Conservation (phyloP, 2,329 filamentous ascomycete species). For the Penicillium griseofulvum region DNA sequence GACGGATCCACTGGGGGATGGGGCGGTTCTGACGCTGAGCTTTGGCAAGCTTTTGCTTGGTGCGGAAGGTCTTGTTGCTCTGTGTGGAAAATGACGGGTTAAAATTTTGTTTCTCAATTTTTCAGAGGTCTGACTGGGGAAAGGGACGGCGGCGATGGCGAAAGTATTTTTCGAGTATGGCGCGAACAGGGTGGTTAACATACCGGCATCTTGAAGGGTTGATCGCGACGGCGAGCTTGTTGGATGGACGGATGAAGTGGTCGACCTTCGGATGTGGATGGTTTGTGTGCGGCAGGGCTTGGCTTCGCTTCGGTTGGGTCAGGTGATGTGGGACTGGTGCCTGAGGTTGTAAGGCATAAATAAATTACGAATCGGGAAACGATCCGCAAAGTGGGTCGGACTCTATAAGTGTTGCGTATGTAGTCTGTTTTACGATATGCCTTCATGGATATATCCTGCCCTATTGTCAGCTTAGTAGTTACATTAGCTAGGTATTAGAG, state of each 20-base stretch:
- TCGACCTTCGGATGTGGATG: constrained; percentile 34
- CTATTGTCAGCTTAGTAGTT: too few relatives aligned
- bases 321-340: constrained; percentile 29
- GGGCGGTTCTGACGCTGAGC: constrained; percentile 99
- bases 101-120: constrained; percentile 7
- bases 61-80: constrained; percentile 99
- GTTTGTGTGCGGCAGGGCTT: constrained; percentile 45
- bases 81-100: constrained; percentile 44
- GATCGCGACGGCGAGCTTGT: constrained; percentile 41
- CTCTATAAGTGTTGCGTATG: too few relatives aligned
- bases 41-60: constrained; percentile 99
- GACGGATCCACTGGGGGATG: constrained; percentile 99
- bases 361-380: not conserved
- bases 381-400: not conserved
- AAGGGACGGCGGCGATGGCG: constrained; percentile 1
- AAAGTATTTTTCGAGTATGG: constrained; percentile 3
- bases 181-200: constrained; percentile 20
- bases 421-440: not conserved
- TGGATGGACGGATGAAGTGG: constrained; percentile 37
- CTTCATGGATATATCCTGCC: too few relatives aligned
- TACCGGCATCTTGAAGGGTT: constrained; percentile 58
- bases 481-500: not conserved
- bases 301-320: constrained; percentile 39
- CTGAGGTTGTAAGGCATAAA: constrained; percentile 15
- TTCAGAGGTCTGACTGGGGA: constrained; percentile 1